A percentile compares a stretch with the other conserved stretches of the same genome.
Evolutionary conservation across 176 grass and related monocot species (phyloP).

Genomic region (Rhynchospora tenuis): DNA sequence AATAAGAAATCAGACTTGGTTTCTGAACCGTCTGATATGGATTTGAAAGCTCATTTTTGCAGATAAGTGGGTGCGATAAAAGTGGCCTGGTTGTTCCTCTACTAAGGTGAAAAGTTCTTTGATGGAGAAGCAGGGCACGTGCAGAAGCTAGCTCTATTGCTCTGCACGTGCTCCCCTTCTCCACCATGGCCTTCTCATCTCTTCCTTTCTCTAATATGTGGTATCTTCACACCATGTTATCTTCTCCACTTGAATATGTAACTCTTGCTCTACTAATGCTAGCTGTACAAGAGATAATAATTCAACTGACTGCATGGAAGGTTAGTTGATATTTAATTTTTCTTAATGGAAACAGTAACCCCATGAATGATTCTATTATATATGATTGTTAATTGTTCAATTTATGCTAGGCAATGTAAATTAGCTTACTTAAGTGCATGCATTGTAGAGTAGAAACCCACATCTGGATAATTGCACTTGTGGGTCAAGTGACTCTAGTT

Average conservation of each 20-base stretch:
- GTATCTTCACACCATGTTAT: neutral
- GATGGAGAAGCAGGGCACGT: slow-evolving; percentile 38
- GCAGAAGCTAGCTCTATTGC: neutral
- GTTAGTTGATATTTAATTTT: too few relatives aligned
- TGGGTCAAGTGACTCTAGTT: neutral
- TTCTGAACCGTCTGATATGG: neutral
- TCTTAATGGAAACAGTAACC: too few relatives aligned
- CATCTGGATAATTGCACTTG: neutral
- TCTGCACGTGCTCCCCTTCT: slow-evolving; percentile 31
- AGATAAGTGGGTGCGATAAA: neutral
- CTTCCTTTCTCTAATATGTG: neutral
- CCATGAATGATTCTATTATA: too few relatives aligned
- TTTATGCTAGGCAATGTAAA: neutral
- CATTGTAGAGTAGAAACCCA: neutral
- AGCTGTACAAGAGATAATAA: too few relatives aligned
- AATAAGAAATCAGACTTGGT: neutral
- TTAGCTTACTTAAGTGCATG: neutral
- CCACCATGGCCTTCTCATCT: slow-evolving; percentile 26
- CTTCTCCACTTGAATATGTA: neutral
- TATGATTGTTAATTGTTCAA: too few relatives aligned
- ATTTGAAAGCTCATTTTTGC: neutral
- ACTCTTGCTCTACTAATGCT: too few relatives aligned
- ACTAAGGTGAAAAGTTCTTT: neutral
- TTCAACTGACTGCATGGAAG: too few relatives aligned
- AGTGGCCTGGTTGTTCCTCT: neutral